Evolutionary conservation across 129 eudicot species (phyloP).

Genomic region (Oenanthe sinensis): DNA sequence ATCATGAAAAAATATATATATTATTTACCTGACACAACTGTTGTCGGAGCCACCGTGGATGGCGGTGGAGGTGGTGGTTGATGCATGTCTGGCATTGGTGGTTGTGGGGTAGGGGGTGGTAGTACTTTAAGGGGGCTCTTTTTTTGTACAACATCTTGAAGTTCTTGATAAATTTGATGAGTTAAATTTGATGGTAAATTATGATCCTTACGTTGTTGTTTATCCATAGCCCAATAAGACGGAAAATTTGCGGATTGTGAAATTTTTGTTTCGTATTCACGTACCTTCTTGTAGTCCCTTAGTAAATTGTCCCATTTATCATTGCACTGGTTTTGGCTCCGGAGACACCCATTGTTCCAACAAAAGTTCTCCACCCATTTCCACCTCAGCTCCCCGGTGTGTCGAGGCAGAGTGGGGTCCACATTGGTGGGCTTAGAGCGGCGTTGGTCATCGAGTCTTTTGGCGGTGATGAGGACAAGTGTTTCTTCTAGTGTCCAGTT

Average conservation of each 20-base stretch:
- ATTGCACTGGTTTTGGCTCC: constrained; percentile 48
- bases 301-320: constrained; percentile 55
- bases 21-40: constrained; percentile 31
- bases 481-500: constrained; percentile 51
- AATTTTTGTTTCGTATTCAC: constrained; percentile 29
- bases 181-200: constrained; percentile 36
- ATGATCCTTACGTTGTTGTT: constrained; percentile 32
- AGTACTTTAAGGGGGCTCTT: not conserved
- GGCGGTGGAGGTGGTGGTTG: constrained; percentile 14
- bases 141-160: constrained; percentile 36
- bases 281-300: constrained; percentile 45
- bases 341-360: constrained; percentile 37
- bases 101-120: constrained; percentile 15
- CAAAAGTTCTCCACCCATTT: constrained; percentile 53
- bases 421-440: constrained; percentile 19
- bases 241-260: constrained; percentile 7
- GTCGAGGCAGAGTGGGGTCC: constrained; percentile 11
- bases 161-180: constrained; percentile 27
- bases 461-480: constrained; percentile 34
- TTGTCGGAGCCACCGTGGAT: constrained; percentile 11
- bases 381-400: constrained; percentile 41
- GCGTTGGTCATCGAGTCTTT: constrained; percentile 39
- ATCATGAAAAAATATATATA: not conserved
- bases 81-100: not conserved
- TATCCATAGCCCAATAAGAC: constrained; percentile 44